A percentile compares a stretch with the other conserved stretches of the same genome.
Conservation (phyloP, 1,284 basidiomycete genomes). For the Irpex sp. region DNA sequence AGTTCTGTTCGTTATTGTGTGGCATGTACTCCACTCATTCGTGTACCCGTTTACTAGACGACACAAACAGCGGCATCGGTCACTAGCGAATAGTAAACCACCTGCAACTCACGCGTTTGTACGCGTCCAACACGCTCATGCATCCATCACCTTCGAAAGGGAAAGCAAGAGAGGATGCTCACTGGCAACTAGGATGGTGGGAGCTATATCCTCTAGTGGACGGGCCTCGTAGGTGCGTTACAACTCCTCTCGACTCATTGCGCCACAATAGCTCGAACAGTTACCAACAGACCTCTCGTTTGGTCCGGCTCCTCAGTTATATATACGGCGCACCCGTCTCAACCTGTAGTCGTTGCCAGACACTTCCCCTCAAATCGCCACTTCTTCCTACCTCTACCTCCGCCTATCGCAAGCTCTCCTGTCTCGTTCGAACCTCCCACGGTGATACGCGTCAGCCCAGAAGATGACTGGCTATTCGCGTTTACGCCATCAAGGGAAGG, state of each 20-base stretch:
- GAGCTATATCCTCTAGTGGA: constrained; percentile 61
- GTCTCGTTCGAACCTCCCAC: constrained; percentile 57
- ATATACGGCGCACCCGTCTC: constrained; percentile 59
- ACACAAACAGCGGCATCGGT: too few relatives aligned
- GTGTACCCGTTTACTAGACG: too few relatives aligned
- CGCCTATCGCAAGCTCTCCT: constrained; percentile 40
- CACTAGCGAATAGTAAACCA: too few relatives aligned
- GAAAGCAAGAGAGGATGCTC: constrained; percentile 50
- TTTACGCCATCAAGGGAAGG: constrained; percentile 59
- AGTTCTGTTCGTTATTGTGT: too few relatives aligned
- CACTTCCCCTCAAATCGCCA: constrained; percentile 67
- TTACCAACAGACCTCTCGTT: constrained; percentile 50
- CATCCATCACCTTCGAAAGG: constrained; percentile 41
- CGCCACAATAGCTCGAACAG: not conserved
- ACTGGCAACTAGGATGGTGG: constrained; percentile 71
- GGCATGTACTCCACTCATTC: too few relatives aligned
- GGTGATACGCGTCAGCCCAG: constrained; percentile 54
- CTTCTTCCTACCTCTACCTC: constrained; percentile 53
- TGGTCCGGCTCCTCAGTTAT: constrained; percentile 70
- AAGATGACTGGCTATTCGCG: constrained; percentile 65
- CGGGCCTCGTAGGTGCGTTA: constrained; percentile 45
- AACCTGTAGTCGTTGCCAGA: constrained; percentile 56
- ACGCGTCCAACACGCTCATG: constrained; percentile 8
- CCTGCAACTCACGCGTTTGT: not conserved
- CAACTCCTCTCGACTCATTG: not conserved